Evolutionary conservation across 2,329 filamentous ascomycete genomes (phyloP).

Genomic region (Neofusicoccum umdonicola): DNA sequence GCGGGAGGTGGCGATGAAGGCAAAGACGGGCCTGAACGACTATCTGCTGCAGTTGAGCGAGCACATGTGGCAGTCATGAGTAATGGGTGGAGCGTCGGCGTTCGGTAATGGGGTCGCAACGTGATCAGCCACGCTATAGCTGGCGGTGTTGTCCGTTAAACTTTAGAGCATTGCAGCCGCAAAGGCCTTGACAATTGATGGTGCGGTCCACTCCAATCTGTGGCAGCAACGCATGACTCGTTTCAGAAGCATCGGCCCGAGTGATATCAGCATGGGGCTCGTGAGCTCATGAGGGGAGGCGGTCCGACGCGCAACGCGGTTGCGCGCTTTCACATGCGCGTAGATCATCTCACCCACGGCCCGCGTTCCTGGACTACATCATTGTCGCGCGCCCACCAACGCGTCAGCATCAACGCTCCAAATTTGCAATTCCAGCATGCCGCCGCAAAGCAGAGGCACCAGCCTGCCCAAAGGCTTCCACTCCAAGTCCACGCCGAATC

Average conservation of each 20-base stretch:
- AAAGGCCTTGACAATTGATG: neutral
- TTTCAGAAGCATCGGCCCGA: too few relatives aligned
- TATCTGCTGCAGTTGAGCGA: slow-evolving; percentile 69
- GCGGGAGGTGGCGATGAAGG: slow-evolving; percentile 64
- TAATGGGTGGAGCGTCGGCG: neutral
- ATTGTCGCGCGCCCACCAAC: neutral
- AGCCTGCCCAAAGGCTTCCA: slow-evolving; percentile 40
- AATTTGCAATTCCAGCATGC: slow-evolving; percentile 28
- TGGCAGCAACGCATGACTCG: too few relatives aligned
- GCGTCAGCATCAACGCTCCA: neutral
- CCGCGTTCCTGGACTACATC: neutral
- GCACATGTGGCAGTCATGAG: slow-evolving; percentile 57
- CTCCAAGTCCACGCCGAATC: slow-evolving; percentile 48
- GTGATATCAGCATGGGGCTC: too few relatives aligned
- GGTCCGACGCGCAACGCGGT: neutral
- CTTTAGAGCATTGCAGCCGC: neutral
- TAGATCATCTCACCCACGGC: neutral
- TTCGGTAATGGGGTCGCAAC: neutral
- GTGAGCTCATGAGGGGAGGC: too few relatives aligned
- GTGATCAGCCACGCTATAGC: neutral
- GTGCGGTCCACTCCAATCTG: too few relatives aligned
- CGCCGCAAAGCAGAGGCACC: slow-evolving; percentile 45
- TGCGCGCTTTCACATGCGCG: slow-evolving; percentile 6
- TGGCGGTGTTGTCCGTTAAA: neutral
- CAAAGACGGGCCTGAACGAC: slow-evolving; percentile 68